Base-by-base conservation (phyloP, 352 stramenopile genomes). In the Pythium sp. region DNA sequence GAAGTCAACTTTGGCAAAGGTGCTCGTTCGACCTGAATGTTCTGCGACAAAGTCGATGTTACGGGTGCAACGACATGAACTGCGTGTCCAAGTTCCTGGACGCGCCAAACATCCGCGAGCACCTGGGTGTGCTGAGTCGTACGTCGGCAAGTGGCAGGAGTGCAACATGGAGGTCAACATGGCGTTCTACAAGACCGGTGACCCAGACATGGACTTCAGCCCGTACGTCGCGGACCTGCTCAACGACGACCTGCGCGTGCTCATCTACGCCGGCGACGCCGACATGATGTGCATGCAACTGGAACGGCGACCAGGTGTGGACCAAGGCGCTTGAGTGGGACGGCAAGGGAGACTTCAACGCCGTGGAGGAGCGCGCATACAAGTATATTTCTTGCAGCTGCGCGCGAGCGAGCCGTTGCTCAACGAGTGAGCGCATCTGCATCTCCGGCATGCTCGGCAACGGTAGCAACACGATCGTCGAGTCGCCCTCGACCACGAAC, bases 231-330 rank as follows among this genome's bases (percentile, higher is more conserved):
- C 82, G 0, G 90, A 97, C 51, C 72, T 99, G 58, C 76, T 99
- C 20, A 74, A 91, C 46, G 76, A 76, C 24, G 70, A 69, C 15
- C 63, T 91, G 12, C 82, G 83, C 1, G 94, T 98, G 12, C 80
- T 99, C 24, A 93, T 99, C 62, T 99, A 99, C 80, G 90, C 93
- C 12, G 97, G 97, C 62, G 97, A 99, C 75, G 83, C 93, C 2
- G 95, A 98, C 71, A 97, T 98, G 65, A 94, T 98, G 59, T 98
- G 92, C 78, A 99, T 98, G 92, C 79, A 99, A 99, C 71, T 99
- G 97, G 82, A 71, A 98, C 38, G 97, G 96, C 24, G 98, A 98
- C 71, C 65, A 95, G 36, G 9, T 9, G 36, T 41, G 36, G 36
- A 41, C 36, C 36, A 41, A 41, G 36, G 36, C 9, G 9, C 36